Conservation (phyloP, 1,139 yeast genomes). For the Petasospora rhodanensis region DNA sequence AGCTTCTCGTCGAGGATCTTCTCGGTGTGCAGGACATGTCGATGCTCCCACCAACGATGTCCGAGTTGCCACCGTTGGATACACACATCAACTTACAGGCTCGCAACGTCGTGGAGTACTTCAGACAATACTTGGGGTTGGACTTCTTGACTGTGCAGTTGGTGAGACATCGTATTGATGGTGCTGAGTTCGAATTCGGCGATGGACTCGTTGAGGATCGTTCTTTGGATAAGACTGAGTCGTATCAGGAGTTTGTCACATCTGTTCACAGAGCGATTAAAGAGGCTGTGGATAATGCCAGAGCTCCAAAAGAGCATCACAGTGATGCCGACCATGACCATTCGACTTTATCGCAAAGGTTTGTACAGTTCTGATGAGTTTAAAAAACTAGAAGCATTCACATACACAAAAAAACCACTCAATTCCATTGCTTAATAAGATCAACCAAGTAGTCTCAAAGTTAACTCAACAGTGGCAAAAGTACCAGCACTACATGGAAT, state of each 20-base stretch:
- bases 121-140: conserved; percentile 38
- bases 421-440: neutral
- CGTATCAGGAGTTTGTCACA: conserved; percentile 57
- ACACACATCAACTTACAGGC: conserved; percentile 71
- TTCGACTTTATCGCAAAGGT: conserved; percentile 31
- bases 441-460: conserved; percentile 57
- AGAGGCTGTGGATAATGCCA: conserved; percentile 44
- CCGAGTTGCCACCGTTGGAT: conserved; percentile 65
- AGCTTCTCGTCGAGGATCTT: conserved; percentile 64
- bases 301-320: conserved; percentile 21
- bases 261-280: conserved; percentile 58
- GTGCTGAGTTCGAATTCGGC: conserved; percentile 50
- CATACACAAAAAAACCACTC: neutral
- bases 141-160: conserved; percentile 49
- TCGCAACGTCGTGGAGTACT: conserved; percentile 54
- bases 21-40: conserved; percentile 53
- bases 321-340: conserved; percentile 21
- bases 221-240: conserved; percentile 44
- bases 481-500: conserved; percentile 98
- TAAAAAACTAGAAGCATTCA: neutral
- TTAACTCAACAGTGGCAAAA: conserved; percentile 83
- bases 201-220: conserved; percentile 74
- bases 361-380: conserved; percentile 15
- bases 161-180: conserved; percentile 64
- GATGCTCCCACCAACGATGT: conserved; percentile 38